Evolutionary conservation across 768 basidiomycete genomes (phyloP).

Genomic region (Thelephora ganbajun): DNA sequence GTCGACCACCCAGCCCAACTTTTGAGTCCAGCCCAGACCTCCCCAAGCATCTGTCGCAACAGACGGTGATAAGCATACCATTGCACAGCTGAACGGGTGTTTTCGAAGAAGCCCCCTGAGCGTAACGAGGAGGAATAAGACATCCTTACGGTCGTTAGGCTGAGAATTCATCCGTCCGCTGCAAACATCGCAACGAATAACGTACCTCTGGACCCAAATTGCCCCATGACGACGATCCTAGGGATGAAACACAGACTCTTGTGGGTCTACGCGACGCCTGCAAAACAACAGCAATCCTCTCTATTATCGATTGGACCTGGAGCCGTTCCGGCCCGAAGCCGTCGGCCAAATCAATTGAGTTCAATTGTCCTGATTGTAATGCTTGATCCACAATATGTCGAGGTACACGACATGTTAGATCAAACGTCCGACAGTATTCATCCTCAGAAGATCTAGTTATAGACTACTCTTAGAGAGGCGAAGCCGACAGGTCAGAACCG

Average conservation of each 20-base stretch:
- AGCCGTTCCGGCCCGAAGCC: too few species aligned
- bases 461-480: slow-evolving; percentile 6
- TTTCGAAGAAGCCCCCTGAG: slow-evolving; percentile 48
- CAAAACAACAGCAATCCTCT: slow-evolving; percentile 1
- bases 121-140: slow-evolving; percentile 59
- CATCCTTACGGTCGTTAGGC: slow-evolving; percentile 27
- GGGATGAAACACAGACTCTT: slow-evolving; percentile 46
- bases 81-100: slow-evolving; percentile 48
- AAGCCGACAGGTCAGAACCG: slow-evolving; percentile 2
- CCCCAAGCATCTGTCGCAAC: slow-evolving; percentile 44
- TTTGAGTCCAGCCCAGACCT: slow-evolving; percentile 60
- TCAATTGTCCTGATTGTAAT: slow-evolving; percentile 23
- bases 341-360: slow-evolving; percentile 13
- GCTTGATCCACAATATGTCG: slow-evolving; percentile 31
- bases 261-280: slow-evolving; percentile 18
- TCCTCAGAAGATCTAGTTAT: slow-evolving; percentile 29
- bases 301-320: too few species aligned
- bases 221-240: slow-evolving; percentile 62
- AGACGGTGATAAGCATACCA: slow-evolving; percentile 52
- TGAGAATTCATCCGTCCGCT: background rate
- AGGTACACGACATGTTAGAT: slow-evolving; percentile 55
- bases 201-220: slow-evolving; percentile 40
- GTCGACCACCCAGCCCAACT: slow-evolving; percentile 70
- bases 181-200: background rate
- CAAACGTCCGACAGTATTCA: slow-evolving; percentile 57